A percentile compares a stretch with the other conserved stretches of the same genome.
Evolutionary conservation across 768 basidiomycete genomes (phyloP).

Genomic region (Termitomyces sp.): DNA sequence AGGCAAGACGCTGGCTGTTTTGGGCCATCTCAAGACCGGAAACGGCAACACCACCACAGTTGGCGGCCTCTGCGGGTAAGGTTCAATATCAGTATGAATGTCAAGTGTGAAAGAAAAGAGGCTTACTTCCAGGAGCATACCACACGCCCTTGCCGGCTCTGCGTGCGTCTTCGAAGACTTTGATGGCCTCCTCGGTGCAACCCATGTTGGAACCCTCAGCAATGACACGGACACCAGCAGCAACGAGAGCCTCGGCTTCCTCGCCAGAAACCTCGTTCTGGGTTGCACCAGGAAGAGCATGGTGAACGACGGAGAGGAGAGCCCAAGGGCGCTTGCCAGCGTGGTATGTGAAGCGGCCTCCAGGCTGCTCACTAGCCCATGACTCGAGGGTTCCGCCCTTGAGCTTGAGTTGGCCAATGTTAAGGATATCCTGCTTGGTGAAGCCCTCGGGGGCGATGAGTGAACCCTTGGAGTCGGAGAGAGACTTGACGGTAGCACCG

Average conservation of each 20-base stretch:
- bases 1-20: slow-evolving; percentile 66
- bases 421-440: slow-evolving; percentile 52
- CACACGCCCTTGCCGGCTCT: slow-evolving; percentile 51
- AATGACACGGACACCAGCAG: slow-evolving; percentile 67
- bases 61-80: slow-evolving; percentile 42
- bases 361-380: slow-evolving; percentile 26
- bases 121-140: slow-evolving; percentile 74
- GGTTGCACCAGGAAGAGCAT: slow-evolving; percentile 69
- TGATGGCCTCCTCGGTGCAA: slow-evolving; percentile 69
- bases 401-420: slow-evolving; percentile 53
- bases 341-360: slow-evolving; percentile 47
- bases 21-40: slow-evolving; percentile 81
- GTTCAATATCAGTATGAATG: slow-evolving; percentile 5
- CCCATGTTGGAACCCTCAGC: slow-evolving; percentile 83
- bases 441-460: slow-evolving; percentile 60
- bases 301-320: slow-evolving; percentile 58
- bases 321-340: slow-evolving; percentile 68
- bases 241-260: slow-evolving; percentile 69
- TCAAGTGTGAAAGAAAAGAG: not conserved
- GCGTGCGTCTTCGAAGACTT: slow-evolving; percentile 66
- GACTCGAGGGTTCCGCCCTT: slow-evolving; percentile 48
- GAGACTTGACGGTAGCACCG: slow-evolving; percentile 66
- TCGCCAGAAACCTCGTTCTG: slow-evolving; percentile 70
- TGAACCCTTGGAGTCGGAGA: slow-evolving; percentile 75
- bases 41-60: slow-evolving; percentile 76